Evolutionary conservation across 2,329 filamentous ascomycete genomes (phyloP).

Genomic region (Magnaporthiopsis rhizophila): DNA sequence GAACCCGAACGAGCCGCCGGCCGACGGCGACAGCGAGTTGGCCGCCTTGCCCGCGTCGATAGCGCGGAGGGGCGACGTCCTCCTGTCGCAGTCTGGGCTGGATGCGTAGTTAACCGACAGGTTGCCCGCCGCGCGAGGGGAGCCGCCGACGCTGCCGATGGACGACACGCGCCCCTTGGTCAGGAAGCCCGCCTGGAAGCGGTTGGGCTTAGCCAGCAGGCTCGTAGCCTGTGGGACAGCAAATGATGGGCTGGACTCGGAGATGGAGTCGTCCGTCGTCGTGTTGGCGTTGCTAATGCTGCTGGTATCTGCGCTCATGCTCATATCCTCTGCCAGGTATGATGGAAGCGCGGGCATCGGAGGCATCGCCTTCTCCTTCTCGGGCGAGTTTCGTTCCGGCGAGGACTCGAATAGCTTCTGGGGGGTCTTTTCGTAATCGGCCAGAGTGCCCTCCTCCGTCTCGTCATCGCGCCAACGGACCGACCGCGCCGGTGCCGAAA

Average conservation of each 20-base stretch:
- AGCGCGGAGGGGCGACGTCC: conserved; percentile 35
- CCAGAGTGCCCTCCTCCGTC: conserved; percentile 71
- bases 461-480: conserved; percentile 92
- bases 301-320: not conserved
- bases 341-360: conserved; percentile 44
- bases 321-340: conserved; percentile 25
- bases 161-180: conserved; percentile 43
- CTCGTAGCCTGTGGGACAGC: conserved; percentile 40
- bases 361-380: conserved; percentile 28
- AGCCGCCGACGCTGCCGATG: conserved; percentile 17
- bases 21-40: conserved; percentile 40
- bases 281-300: conserved; percentile 29
- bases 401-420: conserved; percentile 41
- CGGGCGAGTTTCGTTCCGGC: conserved; percentile 29
- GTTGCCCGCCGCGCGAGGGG: not conserved
- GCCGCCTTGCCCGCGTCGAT: conserved; percentile 39
- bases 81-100: conserved; percentile 43
- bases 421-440: conserved; percentile 88
- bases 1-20: not conserved
- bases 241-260: conserved; percentile 50
- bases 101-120: conserved; percentile 22
- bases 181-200: conserved; percentile 86
- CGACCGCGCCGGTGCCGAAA: conserved; percentile 57
- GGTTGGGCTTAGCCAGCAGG: conserved; percentile 48
- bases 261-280: conserved; percentile 34